Percentiles rank a stretch among this genome's conserved stretches.
These are phyloP conservation scores for Quillaja saponaria DNA, from an alignment of 306 rosid genomes.

Conservation along the genomic window DNA sequence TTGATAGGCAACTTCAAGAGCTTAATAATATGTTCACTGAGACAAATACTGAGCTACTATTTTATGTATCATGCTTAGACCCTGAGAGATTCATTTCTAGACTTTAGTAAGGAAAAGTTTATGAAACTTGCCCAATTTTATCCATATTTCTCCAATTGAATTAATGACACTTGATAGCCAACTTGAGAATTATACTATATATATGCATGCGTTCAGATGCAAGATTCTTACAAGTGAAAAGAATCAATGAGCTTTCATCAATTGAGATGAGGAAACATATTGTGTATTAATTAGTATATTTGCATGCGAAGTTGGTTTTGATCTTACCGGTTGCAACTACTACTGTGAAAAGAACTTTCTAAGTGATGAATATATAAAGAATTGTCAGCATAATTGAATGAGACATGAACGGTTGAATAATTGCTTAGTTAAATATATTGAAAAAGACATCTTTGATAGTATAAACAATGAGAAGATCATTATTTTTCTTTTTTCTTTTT, in stretches of 20 bases:
- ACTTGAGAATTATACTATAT: conserved; percentile 14
- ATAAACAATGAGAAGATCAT: no score
- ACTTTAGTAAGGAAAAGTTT: conserved; percentile 3
- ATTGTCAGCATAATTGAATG: no score
- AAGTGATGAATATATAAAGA: no score
- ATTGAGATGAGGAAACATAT: not conserved
- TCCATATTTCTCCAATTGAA: not conserved
- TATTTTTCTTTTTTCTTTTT: no score
- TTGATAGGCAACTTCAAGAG: conserved; percentile 20
- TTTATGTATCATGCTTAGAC: conserved; percentile 11
- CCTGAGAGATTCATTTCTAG: not conserved
- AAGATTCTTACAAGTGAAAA: not conserved
- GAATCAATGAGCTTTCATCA: conserved; percentile 9
- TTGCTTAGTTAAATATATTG: no score
- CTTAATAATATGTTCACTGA: not conserved
- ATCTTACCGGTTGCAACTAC: conserved; percentile 1
- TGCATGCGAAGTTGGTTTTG: not conserved
- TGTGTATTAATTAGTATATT: not conserved
- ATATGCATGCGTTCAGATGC: not conserved
- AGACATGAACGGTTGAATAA: no score
- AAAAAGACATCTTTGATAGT: no score
- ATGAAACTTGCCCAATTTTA: conserved; percentile 1
- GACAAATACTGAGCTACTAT: conserved; percentile 7
- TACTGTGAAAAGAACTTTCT: not conserved
- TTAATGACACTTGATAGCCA: conserved; percentile 1